phyloP scores from a whole-genome alignment of 441 rosid genomes.

The Francoa sonchifolia region DNA sequence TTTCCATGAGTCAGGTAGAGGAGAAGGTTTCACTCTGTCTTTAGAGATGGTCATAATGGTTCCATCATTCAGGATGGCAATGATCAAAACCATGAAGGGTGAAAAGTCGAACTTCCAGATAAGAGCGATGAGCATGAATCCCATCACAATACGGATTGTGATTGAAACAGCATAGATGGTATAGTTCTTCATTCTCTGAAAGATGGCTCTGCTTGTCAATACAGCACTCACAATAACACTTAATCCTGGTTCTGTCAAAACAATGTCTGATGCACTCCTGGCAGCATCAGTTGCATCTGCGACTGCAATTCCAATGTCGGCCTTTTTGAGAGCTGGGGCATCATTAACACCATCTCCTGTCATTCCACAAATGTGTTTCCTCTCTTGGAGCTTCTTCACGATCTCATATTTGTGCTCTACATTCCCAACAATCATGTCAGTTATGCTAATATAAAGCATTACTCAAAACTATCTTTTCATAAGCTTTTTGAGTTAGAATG shows the following conservation, averaged over 20 bases:
- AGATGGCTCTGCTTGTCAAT: too few species aligned
- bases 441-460: neutral
- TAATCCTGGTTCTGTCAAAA: constrained; percentile 43
- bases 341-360: constrained; percentile 55
- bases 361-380: constrained; percentile 44
- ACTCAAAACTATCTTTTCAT: neutral
- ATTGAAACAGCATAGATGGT: constrained; percentile 42
- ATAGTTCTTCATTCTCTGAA: constrained; percentile 46
- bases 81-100: constrained; percentile 45
- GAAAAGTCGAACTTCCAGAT: constrained; percentile 45
- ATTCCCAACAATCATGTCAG: neutral
- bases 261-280: constrained; percentile 45
- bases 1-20: constrained; percentile 43
- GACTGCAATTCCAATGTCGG: constrained; percentile 53
- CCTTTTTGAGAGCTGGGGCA: constrained; percentile 49
- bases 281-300: constrained; percentile 50
- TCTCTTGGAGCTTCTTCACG: constrained; percentile 31
- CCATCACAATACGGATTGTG: constrained; percentile 43
- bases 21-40: constrained; percentile 53
- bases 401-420: constrained; percentile 48
- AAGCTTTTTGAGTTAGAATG: constrained; percentile 1
- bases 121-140: constrained; percentile 32
- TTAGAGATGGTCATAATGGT: constrained; percentile 55
- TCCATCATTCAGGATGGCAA: constrained; percentile 45
- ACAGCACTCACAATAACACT: constrained; percentile 44